phyloP scores from a whole-genome alignment of 176 grass and related monocot species.

The Echinochloa phyllopogon region DNA sequence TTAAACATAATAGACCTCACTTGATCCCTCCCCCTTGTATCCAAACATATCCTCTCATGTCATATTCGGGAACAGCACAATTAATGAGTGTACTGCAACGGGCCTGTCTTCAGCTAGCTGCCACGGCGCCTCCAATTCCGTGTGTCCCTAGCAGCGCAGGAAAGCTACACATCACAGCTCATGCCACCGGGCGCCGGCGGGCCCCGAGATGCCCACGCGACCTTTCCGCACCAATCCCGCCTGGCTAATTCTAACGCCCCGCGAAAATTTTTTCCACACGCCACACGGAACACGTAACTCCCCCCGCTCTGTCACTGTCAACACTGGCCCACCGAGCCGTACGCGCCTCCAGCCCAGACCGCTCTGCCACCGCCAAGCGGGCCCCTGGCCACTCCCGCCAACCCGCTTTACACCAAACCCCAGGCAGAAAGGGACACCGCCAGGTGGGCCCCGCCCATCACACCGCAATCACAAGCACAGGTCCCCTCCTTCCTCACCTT shows the following conservation, averaged over 20 bases:
- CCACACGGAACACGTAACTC: constrained; percentile 14
- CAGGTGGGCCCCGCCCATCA: constrained; percentile 45
- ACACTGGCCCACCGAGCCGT: not conserved
- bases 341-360: not conserved
- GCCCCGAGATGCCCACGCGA: constrained; percentile 62
- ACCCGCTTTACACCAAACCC: constrained; percentile 49
- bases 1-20: too few relatives aligned
- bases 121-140: not conserved
- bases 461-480: constrained; percentile 43
- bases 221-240: constrained; percentile 61
- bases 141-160: constrained; percentile 48
- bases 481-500: not conserved
- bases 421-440: constrained; percentile 45
- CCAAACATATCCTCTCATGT: not conserved
- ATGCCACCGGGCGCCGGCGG: constrained; percentile 30
- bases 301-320: constrained; percentile 10
- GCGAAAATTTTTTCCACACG: constrained; percentile 18
- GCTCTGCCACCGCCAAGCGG: not conserved
- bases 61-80: not conserved
- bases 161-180: constrained; percentile 65
- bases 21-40: not conserved
- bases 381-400: not conserved
- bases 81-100: not conserved
- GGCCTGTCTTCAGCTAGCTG: not conserved
- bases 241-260: constrained; percentile 41